Conservation (phyloP, 495 filamentous ascomycete genomes). For the Penicillium crystallinum region DNA sequence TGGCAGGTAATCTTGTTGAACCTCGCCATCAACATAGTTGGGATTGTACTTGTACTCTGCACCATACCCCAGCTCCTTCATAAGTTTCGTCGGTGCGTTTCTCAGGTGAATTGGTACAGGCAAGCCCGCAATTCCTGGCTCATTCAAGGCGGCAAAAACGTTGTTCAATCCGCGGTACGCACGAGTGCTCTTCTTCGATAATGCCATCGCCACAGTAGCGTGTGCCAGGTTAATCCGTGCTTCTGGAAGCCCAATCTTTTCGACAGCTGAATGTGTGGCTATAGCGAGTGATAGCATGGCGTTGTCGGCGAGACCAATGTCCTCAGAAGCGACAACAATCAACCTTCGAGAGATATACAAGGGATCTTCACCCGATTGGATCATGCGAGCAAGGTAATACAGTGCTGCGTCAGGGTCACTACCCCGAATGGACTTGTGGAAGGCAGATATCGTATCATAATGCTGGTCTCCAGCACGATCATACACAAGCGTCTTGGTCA, state of each 20-base stretch:
- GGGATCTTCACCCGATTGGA: conserved; percentile 93
- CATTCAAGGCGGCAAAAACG: conserved; percentile 64
- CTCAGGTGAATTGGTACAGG: conserved; percentile 82
- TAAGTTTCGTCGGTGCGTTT: conserved; percentile 85
- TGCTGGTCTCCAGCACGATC: conserved; percentile 94
- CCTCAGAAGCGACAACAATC: conserved; percentile 87
- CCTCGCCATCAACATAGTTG: conserved; percentile 75
- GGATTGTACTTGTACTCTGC: conserved; percentile 96
- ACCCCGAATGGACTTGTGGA: conserved; percentile 92
- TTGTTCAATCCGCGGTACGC: conserved; percentile 80
- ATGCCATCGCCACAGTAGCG: conserved; percentile 72
- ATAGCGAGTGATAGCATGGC: conserved; percentile 78
- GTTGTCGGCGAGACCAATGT: conserved; percentile 89
- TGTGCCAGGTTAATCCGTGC: conserved; percentile 90
- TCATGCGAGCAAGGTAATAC: conserved; percentile 93
- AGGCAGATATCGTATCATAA: conserved; percentile 91
- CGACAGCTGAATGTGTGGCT: conserved; percentile 74
- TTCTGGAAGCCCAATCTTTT: conserved; percentile 91
- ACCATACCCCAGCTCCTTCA: conserved; percentile 90
- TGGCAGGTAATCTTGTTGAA: conserved; percentile 86
- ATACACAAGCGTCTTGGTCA: conserved; percentile 90
- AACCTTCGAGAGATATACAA: conserved; percentile 86
- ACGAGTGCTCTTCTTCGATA: conserved; percentile 80
- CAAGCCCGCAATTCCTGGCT: conserved; percentile 73
- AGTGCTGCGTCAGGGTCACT: conserved; percentile 79